A percentile compares a stretch with the other conserved stretches of the same genome.
Conservation (phyloP, 441 rosid genomes). For the Eruca vesicaria region DNA sequence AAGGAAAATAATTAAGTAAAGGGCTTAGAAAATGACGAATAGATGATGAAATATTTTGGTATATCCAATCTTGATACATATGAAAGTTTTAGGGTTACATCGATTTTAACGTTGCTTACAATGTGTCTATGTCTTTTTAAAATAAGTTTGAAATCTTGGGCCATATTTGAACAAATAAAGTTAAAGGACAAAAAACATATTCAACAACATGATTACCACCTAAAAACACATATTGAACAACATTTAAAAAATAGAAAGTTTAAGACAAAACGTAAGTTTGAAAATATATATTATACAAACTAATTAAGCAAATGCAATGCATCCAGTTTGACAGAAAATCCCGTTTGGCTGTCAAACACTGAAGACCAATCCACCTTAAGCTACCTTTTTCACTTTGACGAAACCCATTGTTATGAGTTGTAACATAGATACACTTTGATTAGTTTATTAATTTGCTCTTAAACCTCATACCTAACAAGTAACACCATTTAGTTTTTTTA, state of each 20-base stretch:
- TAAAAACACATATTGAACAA: background rate
- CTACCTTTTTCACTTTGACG: slow-evolving; percentile 32
- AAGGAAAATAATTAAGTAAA: background rate
- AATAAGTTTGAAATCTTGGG: background rate
- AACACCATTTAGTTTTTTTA: background rate
- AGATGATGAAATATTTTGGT: background rate
- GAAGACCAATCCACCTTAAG: slow-evolving; percentile 34
- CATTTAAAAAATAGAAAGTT: background rate
- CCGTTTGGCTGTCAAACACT: slow-evolving; percentile 35
- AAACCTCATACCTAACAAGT: slow-evolving; percentile 31
- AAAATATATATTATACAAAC: background rate
- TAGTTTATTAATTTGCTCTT: background rate
- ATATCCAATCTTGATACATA: background rate
- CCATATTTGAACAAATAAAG: background rate
- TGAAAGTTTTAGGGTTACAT: background rate
- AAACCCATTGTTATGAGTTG: slow-evolving; percentile 20
- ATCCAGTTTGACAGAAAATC: slow-evolving; percentile 25
- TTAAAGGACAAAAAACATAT: slow-evolving; percentile 11
- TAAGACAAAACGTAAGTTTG: slow-evolving; percentile 11
- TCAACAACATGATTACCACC: background rate
- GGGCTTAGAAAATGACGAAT: background rate
- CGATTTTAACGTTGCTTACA: background rate
- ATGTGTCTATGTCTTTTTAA: background rate
- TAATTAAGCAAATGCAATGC: slow-evolving; percentile 2
- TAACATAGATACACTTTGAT: slow-evolving; percentile 13